A percentile compares a stretch with the other conserved stretches of the same genome.
Evolutionary conservation across 2,329 filamentous ascomycete genomes (phyloP).

Genomic region (Microsporum audouinii): DNA sequence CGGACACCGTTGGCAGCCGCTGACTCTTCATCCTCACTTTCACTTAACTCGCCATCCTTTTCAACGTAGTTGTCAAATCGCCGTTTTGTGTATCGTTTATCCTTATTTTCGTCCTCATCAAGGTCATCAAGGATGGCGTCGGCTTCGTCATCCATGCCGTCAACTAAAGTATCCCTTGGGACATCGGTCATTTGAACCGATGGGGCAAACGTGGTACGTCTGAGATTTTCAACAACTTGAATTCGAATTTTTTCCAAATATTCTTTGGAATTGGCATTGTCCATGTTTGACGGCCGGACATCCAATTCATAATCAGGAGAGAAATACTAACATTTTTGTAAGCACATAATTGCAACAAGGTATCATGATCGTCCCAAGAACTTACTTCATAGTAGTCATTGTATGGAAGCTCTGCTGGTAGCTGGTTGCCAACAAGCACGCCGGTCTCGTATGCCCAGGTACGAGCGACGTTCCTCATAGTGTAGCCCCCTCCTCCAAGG

Average conservation of each 20-base stretch:
- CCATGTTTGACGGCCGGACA: conserved; percentile 60
- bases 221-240: conserved; percentile 56
- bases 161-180: conserved; percentile 43
- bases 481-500: conserved; percentile 57
- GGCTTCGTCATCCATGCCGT: conserved; percentile 51
- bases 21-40: conserved; percentile 83
- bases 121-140: conserved; percentile 56
- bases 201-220: conserved; percentile 50
- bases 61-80: conserved; percentile 69
- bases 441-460: conserved; percentile 62
- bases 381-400: conserved; percentile 82
- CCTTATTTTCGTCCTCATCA: conserved; percentile 78
- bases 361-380: conserved; percentile 1
- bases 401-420: conserved; percentile 75
- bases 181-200: conserved; percentile 56
- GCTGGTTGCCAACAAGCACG: conserved; percentile 68
- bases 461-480: conserved; percentile 53
- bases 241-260: conserved; percentile 57
- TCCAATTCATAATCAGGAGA: conserved; percentile 59
- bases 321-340: conserved; percentile 43
- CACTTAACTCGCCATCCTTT: conserved; percentile 69
- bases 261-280: conserved; percentile 57
- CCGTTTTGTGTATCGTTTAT: conserved; percentile 68
- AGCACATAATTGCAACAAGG: conserved; percentile 2
- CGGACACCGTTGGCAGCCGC: conserved; percentile 57